Evolutionary conservation across 2,329 filamentous ascomycete genomes (phyloP).

Genomic region (Domatiomyces globalis): DNA sequence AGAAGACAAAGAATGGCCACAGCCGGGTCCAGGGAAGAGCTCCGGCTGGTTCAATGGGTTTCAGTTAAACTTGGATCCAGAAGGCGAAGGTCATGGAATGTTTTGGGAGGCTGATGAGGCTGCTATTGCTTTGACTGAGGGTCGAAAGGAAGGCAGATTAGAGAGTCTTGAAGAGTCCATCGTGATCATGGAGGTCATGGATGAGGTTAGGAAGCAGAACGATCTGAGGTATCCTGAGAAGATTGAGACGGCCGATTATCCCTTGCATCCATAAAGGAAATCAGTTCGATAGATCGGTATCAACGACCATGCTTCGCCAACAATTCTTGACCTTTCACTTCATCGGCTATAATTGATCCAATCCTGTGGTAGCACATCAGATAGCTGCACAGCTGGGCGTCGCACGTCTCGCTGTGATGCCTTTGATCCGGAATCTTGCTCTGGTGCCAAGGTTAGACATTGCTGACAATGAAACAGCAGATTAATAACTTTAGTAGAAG

Average conservation of each 20-base stretch:
- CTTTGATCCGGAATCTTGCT: no score
- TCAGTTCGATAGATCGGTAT: not conserved
- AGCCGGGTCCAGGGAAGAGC: constrained; percentile 28
- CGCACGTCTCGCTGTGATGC: no score
- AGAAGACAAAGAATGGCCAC: constrained; percentile 8
- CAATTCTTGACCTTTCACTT: not conserved
- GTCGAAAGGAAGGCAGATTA: constrained; percentile 59
- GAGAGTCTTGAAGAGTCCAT: constrained; percentile 71
- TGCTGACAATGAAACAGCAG: no score
- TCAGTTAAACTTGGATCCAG: constrained; percentile 27
- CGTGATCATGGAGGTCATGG: constrained; percentile 71
- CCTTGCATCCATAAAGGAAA: constrained; percentile 27
- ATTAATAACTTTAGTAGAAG: no score
- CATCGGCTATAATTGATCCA: no score
- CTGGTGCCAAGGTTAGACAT: no score
- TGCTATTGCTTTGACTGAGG: constrained; percentile 33
- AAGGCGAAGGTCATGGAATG: constrained; percentile 37
- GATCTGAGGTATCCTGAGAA: constrained; percentile 49
- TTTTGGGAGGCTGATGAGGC: constrained; percentile 13
- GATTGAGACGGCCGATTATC: constrained; percentile 48
- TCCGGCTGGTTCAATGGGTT: constrained; percentile 48
- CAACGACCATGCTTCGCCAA: no score
- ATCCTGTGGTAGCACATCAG: no score
- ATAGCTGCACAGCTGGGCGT: no score
- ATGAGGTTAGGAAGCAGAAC: constrained; percentile 51